A percentile compares a stretch with the other conserved stretches of the same genome.
Evolutionary conservation across 192 early-diverging fungal species (phyloP).

Genomic region (Coemansia brasiliensis): DNA sequence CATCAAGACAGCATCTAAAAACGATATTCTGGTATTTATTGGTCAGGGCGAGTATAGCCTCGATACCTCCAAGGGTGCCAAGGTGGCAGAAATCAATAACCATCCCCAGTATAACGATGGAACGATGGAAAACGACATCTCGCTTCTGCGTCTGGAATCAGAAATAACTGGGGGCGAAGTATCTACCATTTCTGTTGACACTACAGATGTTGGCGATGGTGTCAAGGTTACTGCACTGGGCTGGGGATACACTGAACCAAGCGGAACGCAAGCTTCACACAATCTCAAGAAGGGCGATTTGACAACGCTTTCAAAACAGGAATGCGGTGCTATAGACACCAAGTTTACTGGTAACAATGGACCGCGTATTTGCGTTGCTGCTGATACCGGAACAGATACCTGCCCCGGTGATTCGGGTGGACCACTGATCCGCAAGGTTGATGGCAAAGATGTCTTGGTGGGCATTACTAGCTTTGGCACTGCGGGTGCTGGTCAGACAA

Average conservation of each 20-base stretch:
- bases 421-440: slow-evolving; percentile 43
- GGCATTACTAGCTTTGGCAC: slow-evolving; percentile 58
- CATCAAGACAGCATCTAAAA: slow-evolving; percentile 27
- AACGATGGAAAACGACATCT: slow-evolving; percentile 54
- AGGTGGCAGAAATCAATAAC: slow-evolving; percentile 25
- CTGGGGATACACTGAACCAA: slow-evolving; percentile 48
- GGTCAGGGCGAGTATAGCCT: slow-evolving; percentile 35
- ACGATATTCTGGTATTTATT: slow-evolving; percentile 34
- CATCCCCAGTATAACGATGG: slow-evolving; percentile 56
- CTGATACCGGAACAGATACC: slow-evolving; percentile 36
- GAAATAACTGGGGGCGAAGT: slow-evolving; percentile 17
- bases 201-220: slow-evolving; percentile 32
- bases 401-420: slow-evolving; percentile 59
- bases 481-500: slow-evolving; percentile 28
- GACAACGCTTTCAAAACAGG: slow-evolving; percentile 22
- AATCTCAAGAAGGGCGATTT: slow-evolving; percentile 38
- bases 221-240: slow-evolving; percentile 42
- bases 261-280: slow-evolving; percentile 23
- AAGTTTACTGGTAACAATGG: slow-evolving; percentile 51
- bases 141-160: slow-evolving; percentile 33
- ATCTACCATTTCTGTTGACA: slow-evolving; percentile 27
- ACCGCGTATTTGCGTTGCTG: slow-evolving; percentile 43
- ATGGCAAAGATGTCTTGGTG: slow-evolving; percentile 37
- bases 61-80: slow-evolving; percentile 25
- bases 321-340: slow-evolving; percentile 43